Conservation (phyloP, 23 red algal genomes). For the Agarophyton chilense region DNA sequence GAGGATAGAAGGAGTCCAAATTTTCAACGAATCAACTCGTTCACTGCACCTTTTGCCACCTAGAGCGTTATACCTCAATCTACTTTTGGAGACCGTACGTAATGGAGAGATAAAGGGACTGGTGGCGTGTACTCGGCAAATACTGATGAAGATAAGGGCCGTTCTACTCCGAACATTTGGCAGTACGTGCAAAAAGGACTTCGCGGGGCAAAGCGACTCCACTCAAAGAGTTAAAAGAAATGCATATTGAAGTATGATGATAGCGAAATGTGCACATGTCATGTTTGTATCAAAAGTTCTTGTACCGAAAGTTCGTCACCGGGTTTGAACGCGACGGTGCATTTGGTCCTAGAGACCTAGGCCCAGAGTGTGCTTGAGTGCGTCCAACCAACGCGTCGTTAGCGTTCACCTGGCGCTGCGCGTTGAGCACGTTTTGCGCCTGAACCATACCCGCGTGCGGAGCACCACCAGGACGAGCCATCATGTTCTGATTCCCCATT, state of each 20-base stretch:
- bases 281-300: neutral
- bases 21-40: neutral
- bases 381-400: conserved; percentile 3
- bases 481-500: neutral
- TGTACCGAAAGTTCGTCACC: conserved; percentile 10
- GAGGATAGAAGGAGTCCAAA: neutral
- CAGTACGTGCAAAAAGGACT: neutral
- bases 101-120: neutral
- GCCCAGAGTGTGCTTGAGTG: neutral
- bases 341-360: neutral
- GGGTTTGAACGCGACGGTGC: conserved; percentile 11
- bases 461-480: neutral
- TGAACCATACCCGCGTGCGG: neutral
- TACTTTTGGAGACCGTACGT: neutral
- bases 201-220: neutral
- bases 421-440: neutral
- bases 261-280: neutral
- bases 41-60: neutral
- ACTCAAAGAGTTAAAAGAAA: neutral
- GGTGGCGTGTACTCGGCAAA: neutral
- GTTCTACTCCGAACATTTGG: neutral
- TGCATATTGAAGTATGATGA: neutral
- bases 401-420: conserved; percentile 3
- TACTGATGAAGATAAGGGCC: neutral
- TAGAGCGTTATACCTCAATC: neutral